phyloP scores from a whole-genome alignment of 1,284 basidiomycete genomes.

The Naganishia sp. region DNA sequence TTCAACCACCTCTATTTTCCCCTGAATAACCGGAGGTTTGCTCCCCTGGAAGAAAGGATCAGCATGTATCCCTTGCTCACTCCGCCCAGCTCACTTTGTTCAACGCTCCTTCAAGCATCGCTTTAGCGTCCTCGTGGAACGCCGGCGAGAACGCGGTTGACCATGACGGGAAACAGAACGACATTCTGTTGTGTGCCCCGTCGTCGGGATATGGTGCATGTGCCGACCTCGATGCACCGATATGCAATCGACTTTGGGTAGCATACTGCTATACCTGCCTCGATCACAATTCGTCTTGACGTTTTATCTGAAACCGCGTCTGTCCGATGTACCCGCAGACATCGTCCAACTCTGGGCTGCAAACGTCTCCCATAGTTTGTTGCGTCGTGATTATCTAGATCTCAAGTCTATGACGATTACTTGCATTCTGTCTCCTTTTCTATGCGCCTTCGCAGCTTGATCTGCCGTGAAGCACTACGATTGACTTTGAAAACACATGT shows the following conservation, averaged over 20 bases:
- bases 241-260: not conserved
- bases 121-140: slow-evolving; percentile 89
- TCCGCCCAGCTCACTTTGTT: slow-evolving; percentile 65
- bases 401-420: too few relatives aligned
- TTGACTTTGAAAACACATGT: too few relatives aligned
- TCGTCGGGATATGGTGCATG: not conserved
- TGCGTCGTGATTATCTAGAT: too few relatives aligned
- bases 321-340: not conserved
- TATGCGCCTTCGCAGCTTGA: too few relatives aligned
- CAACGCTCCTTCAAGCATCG: slow-evolving; percentile 89
- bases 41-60: slow-evolving; percentile 59
- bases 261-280: slow-evolving; percentile 5
- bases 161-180: slow-evolving; percentile 92
- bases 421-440: too few relatives aligned
- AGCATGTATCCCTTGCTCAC: not conserved
- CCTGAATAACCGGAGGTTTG: slow-evolving; percentile 96
- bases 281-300: not conserved
- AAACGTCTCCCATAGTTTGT: not conserved
- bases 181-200: slow-evolving; percentile 62
- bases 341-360: slow-evolving; percentile 3
- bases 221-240: not conserved
- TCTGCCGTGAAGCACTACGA: too few relatives aligned
- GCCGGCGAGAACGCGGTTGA: slow-evolving; percentile 86
- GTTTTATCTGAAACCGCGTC: slow-evolving; percentile 7
- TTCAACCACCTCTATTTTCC: slow-evolving; percentile 95